Evolutionary conservation across 2,329 filamentous ascomycete genomes (phyloP), one percentile per base, ranked within the genome.

Genomic region (Colletotrichum nymphaeae): DNA sequence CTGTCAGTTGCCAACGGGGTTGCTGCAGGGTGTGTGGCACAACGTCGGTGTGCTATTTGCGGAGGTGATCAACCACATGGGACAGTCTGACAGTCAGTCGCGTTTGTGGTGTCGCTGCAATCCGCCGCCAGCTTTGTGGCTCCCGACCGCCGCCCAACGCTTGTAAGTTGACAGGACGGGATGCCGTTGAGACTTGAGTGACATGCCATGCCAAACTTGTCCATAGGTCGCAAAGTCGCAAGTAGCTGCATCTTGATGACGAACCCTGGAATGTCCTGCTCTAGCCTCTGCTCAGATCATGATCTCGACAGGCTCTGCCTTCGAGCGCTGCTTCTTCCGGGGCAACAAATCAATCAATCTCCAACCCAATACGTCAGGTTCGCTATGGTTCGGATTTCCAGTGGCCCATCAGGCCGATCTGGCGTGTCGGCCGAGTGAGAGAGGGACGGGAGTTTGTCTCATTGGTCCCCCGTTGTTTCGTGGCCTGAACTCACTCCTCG

Each of bases 11-110:
- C 70, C 66, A 66, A 60, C 46, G 55, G 46, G 57, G 22, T 12
- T 32, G 60, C 62, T 22, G 67, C 46, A 55, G 67, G 42, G 60
- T 57, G 52, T 56, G 71, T 74, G 71, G 57, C 71, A 74, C 71
- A 72, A 57, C 71, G 46, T 66, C 49, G 55, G 62, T 62, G 71
- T 67, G 35, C 67, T 71, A 58, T 72, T 67, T 63, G 30, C 56
- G 60, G 62, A 26, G 59, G 62, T 55, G 37, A 28, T 22, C 16
- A 57, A 74, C 56, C 71, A 74, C 68, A 74, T 67, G 68, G 71
- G 67, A 72, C 62, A 71, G 70, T 73, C 70, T 71, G 60, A 66
- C 53, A 55, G 37, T 42, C 16, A 42, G 19, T 57, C n/a, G 42
- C 42, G 19, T 62, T 63, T 53, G 55, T 32, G 32, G 32, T 46